Evolutionary conservation across 345 rosid species (phyloP), one percentile per base, ranked within the genome.

Genomic region (Mangifera indica): DNA sequence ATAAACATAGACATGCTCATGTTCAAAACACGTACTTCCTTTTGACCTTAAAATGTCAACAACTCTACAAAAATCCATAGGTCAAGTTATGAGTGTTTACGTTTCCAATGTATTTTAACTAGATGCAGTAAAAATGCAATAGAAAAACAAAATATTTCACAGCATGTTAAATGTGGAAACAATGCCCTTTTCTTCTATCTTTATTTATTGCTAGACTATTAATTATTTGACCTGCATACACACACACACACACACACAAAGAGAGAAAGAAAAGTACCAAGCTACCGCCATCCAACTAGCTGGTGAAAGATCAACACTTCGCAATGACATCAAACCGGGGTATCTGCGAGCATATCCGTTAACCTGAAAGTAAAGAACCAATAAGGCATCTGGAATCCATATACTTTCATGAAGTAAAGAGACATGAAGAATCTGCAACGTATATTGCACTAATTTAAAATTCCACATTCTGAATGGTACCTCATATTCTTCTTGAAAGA

Each of bases 261-360:
- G 61, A 63, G 63, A 65, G 8, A 72, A 49, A 76, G 74, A 72
- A 20, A 78, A 52, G 63, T 72, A 96, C 99, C 99, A 96, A 3
- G 98, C 91, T 52, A 96, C 98, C 0, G 99, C 93, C 98, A 96
- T 96, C 99, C 99, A 96, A 75, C 97, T 93, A 7, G 98, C 99
- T 0, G 99, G 99, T 0, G 99, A 96, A 82, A 96, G 99, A 90
- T 96, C 99, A 2, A 96, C 97, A 58, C 95, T 93, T 86, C 95
- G 86, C 82, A 96, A 78, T 14, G 98, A 88, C 92, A 88, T 90
- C 78, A 96, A 80, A 26, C 97, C 98, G 0, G 92, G 93, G 70
- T 79, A 84, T 81, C 87, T 87, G 78, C 69, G 82, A 79, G 97
- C 84, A 57, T 91, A 77, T 71, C 84, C 97, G 49, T 79, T 91